These are phyloP conservation scores for Solanum pimpinellifolium DNA, from an alignment of 257 asterid genomes.

Conservation along the genomic window DNA sequence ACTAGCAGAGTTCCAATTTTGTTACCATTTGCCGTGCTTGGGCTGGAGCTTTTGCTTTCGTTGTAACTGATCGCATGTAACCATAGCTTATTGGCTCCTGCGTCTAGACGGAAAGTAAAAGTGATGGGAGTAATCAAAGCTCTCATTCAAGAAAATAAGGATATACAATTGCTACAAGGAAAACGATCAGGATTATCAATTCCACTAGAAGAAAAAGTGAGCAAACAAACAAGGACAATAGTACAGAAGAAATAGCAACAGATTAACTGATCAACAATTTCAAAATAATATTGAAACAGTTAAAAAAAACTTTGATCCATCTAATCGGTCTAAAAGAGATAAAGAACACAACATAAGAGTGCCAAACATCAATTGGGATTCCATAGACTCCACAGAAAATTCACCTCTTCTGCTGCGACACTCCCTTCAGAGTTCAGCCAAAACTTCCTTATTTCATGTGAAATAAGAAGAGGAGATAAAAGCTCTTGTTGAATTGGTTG, in stretches of 20 bases:
- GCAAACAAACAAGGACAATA: neutral
- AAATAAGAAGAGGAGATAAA: neutral
- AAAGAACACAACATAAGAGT: neutral
- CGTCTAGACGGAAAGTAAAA: conserved; percentile 22
- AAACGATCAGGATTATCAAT: neutral
- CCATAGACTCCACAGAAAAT: neutral
- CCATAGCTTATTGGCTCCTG: conserved; percentile 25
- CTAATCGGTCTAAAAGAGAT: neutral
- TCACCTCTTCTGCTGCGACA: neutral
- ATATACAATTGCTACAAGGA: neutral
- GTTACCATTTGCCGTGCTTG: conserved; percentile 57
- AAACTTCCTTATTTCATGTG: neutral
- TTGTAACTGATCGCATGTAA: conserved; percentile 40
- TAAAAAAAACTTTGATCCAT: neutral
- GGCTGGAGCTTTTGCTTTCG: conserved; percentile 44
- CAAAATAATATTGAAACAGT: neutral
- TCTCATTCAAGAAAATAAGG: neutral
- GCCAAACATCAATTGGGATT: neutral
- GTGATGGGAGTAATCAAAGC: conserved; percentile 2
- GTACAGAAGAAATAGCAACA: neutral
- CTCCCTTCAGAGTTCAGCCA: neutral
- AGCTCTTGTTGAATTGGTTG: neutral
- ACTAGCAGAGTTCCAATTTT: neutral
- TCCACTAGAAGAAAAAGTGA: neutral
- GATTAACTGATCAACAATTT: neutral